Base-by-base conservation (phyloP, 768 basidiomycete genomes). In the Psilocybe subaeruginosa region DNA sequence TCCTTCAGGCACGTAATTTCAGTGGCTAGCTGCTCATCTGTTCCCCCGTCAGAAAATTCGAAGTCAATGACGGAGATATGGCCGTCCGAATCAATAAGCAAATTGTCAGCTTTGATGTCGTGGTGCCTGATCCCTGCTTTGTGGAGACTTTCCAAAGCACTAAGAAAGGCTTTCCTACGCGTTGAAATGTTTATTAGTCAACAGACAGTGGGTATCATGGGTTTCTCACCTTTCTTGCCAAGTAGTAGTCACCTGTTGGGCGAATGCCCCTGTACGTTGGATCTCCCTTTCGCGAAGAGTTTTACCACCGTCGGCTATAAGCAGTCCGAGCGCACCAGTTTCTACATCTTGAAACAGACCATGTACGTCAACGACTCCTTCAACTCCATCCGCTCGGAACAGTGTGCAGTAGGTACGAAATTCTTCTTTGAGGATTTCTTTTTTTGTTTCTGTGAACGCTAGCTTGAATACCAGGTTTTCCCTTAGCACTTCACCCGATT, bases 101-200 rank as follows among this genome's bases (percentile, higher is more conserved):
- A 4, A 33, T 55, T 17, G 14, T 55, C 23, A 12, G 54, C 16
- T 41, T 33, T 11, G 3, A 52, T 52, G 6, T 52, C 51, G 3
- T 33, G 29, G 14, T 33, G 51, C n/a, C 7, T n/a, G 12, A 52
- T 14, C 11, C 51, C 27, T 4, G 30, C 30, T 8, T 60, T 50
- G 29, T 74, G 71, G n/a, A 74, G 69, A 5, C 61, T 61, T 27
- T 58, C 45, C 23, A 73, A 54, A 17, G 56, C 59, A 1, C 45
- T 16, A 4, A 66, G 45, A 17, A 62, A 69, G 12, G 50, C 19
- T n/a, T 61, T 30, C 45, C 70, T 72, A 41, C 8, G 23, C 29
- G n/a, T 30, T 41, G 12, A 9, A 37, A 37, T 37, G 37, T 1
- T 29, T 3, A 41, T 17, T 9, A 52, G 17, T 43, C 31, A 19